Percentiles rank a stretch among this genome's conserved stretches.
phyloP scores from a whole-genome alignment of 2,329 filamentous ascomycete species.

The Daldinia sp. region DNA sequence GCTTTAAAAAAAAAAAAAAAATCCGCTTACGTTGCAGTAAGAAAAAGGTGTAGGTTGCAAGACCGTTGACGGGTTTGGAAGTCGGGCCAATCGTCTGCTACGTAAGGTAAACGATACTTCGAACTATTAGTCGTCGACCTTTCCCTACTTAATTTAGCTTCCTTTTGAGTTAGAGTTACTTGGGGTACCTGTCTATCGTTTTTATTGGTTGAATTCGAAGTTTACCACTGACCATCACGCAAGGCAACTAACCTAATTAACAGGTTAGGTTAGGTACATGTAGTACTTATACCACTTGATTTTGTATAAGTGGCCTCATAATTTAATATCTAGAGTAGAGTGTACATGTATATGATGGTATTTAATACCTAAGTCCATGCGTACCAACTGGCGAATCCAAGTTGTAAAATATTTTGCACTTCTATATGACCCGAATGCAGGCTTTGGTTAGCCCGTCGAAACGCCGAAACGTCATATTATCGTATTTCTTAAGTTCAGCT shows the following conservation, averaged over 20 bases:
- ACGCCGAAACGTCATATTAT: not conserved
- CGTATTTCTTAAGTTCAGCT: not conserved
- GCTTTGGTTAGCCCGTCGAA: not conserved
- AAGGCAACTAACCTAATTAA: not conserved
- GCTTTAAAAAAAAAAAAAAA: too few relatives aligned
- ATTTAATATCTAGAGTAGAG: too few relatives aligned
- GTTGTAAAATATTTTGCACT: not conserved
- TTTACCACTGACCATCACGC: not conserved
- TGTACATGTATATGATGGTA: too few relatives aligned
- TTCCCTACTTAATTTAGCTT: constrained; percentile 1
- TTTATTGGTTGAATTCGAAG: constrained; percentile 11
- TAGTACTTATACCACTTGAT: not conserved
- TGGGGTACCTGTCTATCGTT: constrained; percentile 3
- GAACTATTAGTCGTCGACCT: constrained; percentile 4
- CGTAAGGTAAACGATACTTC: too few relatives aligned
- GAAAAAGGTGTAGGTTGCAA: not conserved
- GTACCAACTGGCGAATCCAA: not conserved
- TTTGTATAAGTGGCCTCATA: not conserved
- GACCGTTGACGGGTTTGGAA: not conserved
- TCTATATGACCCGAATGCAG: not conserved
- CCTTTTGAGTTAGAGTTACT: constrained; percentile 3
- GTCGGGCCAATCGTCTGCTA: not conserved
- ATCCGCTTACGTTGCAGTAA: not conserved
- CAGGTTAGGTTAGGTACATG: not conserved
- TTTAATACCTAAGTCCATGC: too few relatives aligned